Base-by-base conservation (phyloP, 2,329 filamentous ascomycete species). In the Sordariomycetes sp. region DNA sequence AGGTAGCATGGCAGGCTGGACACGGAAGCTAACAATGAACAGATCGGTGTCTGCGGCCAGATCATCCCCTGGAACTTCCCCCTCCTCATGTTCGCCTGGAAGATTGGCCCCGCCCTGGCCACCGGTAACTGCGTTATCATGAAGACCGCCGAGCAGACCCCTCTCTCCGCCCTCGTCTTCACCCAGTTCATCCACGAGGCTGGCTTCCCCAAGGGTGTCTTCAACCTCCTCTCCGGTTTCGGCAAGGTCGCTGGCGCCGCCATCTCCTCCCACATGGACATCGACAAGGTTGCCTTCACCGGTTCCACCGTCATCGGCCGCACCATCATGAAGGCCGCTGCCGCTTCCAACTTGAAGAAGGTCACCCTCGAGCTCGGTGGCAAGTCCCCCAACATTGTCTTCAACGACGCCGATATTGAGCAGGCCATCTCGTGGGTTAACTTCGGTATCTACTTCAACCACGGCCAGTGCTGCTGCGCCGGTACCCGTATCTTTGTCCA, bases 61-160 rank as follows among this genome's bases (percentile, higher is more conserved):
- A 86, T 87, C 52, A 86, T 88, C 48, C 82, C 83, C 39, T 86
- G 82, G 82, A 86, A 86, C 67, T 86, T 84, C 65, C 82, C 82
- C 8, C 63, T 86, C 21, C 70, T 81, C 49, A 86, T 86, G 81
- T 70, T 68, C 55, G 71, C 71, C 34, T 88, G 83, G 84, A 88
- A 88, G 73, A 75, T 83, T 44, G 76, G 70, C 37, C 79, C 79
- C 23, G 79, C 79, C 33, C 64, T 85, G 46, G 76, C 78, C 41
- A 72, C 73, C 26, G 80, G 80, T 49, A 83, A 83, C 72, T 72
- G 66, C 5, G 55, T 85, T 37, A 69, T 84, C 46, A 57, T 85
- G 47, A 84, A 85, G 72, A 74, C 76, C 5, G 78, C 80, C 39
- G 79, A 84, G 62, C 78, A 83, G 64, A 84, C 79, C 5, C 80